Conservation (phyloP, 2,329 filamentous ascomycete species). For the Davidsoniella virescens region DNA sequence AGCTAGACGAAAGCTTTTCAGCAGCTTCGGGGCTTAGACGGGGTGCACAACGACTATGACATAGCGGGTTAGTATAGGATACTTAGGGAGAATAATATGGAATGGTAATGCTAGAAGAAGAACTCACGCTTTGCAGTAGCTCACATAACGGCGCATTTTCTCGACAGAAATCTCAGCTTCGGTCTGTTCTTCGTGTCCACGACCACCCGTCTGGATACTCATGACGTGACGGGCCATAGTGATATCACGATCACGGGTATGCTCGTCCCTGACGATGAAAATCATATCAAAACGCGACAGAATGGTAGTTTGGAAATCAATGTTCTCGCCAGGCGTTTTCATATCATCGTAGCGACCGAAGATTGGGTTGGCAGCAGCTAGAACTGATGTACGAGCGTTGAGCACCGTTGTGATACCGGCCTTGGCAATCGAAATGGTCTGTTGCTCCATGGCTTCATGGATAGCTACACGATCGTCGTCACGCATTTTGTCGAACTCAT, state of each 20-base stretch:
- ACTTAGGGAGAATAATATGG: not conserved
- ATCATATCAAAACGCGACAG: conserved; percentile 99
- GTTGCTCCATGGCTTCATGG: conserved; percentile 99
- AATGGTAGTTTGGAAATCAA: conserved; percentile 98
- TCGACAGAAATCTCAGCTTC: conserved; percentile 87
- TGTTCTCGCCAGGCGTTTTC: conserved; percentile 94
- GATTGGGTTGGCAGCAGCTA: conserved; percentile 92
- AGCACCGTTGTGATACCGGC: conserved; percentile 96
- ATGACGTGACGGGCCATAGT: conserved; percentile 94
- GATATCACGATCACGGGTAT: conserved; percentile 78
- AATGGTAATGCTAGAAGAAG: conserved; percentile 18
- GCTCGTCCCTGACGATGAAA: conserved; percentile 93
- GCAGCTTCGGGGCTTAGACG: conserved; percentile 79
- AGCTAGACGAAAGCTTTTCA: conserved; percentile 92
- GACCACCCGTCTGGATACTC: conserved; percentile 86
- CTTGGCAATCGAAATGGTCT: conserved; percentile 97
- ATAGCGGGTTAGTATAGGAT: conserved; percentile 18
- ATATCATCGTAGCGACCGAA: conserved; percentile 97
- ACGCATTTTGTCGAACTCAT: conserved; percentile 99
- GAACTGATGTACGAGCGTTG: conserved; percentile 84
- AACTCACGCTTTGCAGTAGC: conserved; percentile 83
- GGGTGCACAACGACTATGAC: conserved; percentile 65
- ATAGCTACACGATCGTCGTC: conserved; percentile 96
- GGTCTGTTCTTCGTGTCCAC: conserved; percentile 52
- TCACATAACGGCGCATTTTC: conserved; percentile 94